Base-by-base conservation (phyloP, 2,329 filamentous ascomycete species). In the Pseudomassariella vexata region DNA sequence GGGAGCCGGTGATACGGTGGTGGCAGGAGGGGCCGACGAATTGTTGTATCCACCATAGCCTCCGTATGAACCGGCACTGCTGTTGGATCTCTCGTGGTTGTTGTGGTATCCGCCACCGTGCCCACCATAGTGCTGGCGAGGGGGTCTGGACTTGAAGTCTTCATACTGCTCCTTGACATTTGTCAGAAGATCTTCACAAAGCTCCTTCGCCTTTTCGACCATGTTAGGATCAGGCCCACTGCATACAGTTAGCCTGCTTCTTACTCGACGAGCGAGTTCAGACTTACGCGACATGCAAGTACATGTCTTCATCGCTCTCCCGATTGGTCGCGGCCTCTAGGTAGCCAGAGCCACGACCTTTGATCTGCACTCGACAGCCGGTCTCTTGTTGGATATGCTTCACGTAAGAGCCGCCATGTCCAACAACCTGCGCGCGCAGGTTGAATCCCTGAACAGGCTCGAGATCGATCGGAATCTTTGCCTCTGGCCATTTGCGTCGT, bases 371-470 rank as follows among this genome's bases (percentile, higher is more conserved):
- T 47, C 90, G 85, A 57, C 92, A 96, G 40, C 85, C 76, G 10
- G 92, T 96, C 60, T 95, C 88, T 54, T 89, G 81, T 61, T 96
- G 92, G 44, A 98, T 96, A 54, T 95, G 90, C 62, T 98, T 98
- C 39, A 98, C 92, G 54, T 96, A 95, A 25, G 86, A 84, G 38
- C 92, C 92, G 19, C 88, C 88, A 47, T 90, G 85, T 30, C 92
- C 92, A 34, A 98, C 92, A 28, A 98, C 90, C 56, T 96, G 89
- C 32, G 92, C 92, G 42, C 92, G 84, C 28, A 98, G 69, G 53
- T 98, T 98, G 65, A 98, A 98, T 14, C 92, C 92, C 16, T 82
- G 86, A 32, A 96, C 78, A 0, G 90, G 85, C 47, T 96, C 92
- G 36, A 98, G 78, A 41, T 80, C 79, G 47, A 98, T 89, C 2